Percentiles rank a stretch among this genome's conserved stretches.
These are phyloP conservation scores for Coleophoma eucalyptorum DNA, from an alignment of 2,329 filamentous ascomycete species.

Conservation along the genomic window DNA sequence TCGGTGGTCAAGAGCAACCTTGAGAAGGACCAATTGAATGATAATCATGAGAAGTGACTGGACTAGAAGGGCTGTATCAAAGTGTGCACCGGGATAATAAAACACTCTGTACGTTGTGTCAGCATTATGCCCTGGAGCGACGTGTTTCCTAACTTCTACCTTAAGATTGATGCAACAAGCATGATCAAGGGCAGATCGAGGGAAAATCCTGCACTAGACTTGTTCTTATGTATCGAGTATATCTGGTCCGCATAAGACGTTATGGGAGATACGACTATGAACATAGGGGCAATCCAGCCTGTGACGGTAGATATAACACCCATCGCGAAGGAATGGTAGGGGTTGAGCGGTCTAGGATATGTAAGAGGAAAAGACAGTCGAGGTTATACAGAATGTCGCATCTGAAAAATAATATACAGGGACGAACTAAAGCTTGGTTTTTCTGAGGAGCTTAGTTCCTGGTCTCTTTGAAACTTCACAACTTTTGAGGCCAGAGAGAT, in stretches of 20 bases:
- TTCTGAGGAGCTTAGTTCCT: too few relatives aligned
- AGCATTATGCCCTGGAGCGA: conserved; percentile 3
- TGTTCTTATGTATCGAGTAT: conserved; percentile 58
- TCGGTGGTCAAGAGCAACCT: conserved; percentile 66
- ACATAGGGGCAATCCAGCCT: conserved; percentile 57
- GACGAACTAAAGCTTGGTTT: too few relatives aligned
- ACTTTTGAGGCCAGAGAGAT: too few relatives aligned
- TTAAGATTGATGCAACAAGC: conserved; percentile 64
- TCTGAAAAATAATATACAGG: too few relatives aligned
- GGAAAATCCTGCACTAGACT: conserved; percentile 65
- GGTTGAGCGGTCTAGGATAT: too few relatives aligned
- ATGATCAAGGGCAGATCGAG: conserved; percentile 70
- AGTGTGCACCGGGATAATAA: conserved; percentile 65
- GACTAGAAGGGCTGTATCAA: conserved; percentile 58
- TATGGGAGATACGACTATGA: conserved; percentile 60
- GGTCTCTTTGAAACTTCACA: too few relatives aligned
- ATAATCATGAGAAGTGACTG: conserved; percentile 64
- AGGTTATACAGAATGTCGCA: too few relatives aligned
- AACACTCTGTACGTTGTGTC: conserved; percentile 48
- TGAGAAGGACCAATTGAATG: conserved; percentile 60
- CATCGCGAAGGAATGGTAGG: conserved; percentile 15
- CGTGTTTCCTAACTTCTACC: conserved; percentile 34
- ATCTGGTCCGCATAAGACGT: conserved; percentile 65
- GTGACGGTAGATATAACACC: conserved; percentile 33
- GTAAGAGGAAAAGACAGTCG: too few relatives aligned